A percentile compares a stretch with the other conserved stretches of the same genome.
phyloP scores from a whole-genome alignment of 2,329 filamentous ascomycete genomes.

The Biscogniauxia marginata region DNA sequence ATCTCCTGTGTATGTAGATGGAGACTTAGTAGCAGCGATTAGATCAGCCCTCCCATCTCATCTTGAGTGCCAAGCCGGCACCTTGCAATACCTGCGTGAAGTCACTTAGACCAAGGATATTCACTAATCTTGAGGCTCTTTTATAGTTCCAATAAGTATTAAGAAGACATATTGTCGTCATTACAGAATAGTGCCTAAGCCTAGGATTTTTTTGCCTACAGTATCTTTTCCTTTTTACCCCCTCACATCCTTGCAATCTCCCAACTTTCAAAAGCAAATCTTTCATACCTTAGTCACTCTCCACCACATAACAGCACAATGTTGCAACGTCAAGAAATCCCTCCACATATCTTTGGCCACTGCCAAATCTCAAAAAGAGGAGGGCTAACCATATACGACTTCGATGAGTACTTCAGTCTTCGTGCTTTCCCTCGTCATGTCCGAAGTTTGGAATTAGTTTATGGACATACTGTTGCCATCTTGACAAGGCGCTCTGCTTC shows the following conservation, averaged over 20 bases:
- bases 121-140: background rate
- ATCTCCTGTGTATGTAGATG: background rate
- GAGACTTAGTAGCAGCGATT: background rate
- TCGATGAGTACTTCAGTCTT: background rate
- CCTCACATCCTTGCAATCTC: background rate
- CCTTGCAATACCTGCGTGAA: background rate
- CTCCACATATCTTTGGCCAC: background rate
- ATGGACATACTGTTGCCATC: constrained; percentile 10
- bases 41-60: background rate
- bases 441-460: constrained; percentile 4
- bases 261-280: background rate
- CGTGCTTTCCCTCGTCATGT: background rate
- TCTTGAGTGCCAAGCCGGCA: background rate
- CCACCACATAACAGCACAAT: background rate
- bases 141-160: background rate
- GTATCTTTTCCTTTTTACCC: background rate
- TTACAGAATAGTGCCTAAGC: background rate
- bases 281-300: background rate
- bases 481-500: background rate
- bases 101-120: background rate
- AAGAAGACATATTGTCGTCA: background rate
- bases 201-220: background rate
- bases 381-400: constrained; percentile 2
- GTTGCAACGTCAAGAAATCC: background rate
- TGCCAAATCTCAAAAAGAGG: background rate